Evolutionary conservation across 192 early-diverging fungal genomes (phyloP), one percentile per base, ranked within the genome.

Genomic region (Backusella tarrabulga): DNA sequence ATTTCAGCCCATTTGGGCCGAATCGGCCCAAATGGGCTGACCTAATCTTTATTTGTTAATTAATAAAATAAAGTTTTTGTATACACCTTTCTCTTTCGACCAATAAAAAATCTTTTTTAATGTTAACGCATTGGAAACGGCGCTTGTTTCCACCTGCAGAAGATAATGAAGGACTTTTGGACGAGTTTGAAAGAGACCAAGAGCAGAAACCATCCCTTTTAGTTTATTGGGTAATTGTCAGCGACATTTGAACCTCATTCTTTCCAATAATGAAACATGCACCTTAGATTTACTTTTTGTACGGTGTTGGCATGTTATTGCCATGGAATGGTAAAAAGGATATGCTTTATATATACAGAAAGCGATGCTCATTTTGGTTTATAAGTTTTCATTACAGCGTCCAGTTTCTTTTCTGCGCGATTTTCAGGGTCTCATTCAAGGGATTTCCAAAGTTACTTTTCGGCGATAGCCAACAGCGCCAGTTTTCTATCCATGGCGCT

Each of bases 371-470:
- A 34, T 12, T 14, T 60, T 32, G 26, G 19, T 70, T 44, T 29
- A 36, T 15, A 29, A 89, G 85, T 91, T 46, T 93, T 93, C 67
- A 95, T 95, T 81, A 92, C 89, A 60, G 92, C 93, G 4, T 87
- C 91, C 1, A 90, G 88, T 71, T 95, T 91, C 80, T 95, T 92
- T 84, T 81, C 80, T 26, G 77, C 83, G 56, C 84, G 86, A 76
- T 92, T 95, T 79, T 73, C 77, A 34, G 90, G 88, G 36, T 54
- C 82, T 6, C 89, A 89, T 56, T 84, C 85, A 35, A 70, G 87
- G 35, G 89, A 87, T 35, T 95, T 93, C 81, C 92, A 92, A 73
- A 93, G 90, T 82, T 95, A 90, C 81, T 95, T 95, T 77, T 90
- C 89, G 4, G 83, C 87, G 14, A 81, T 77, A 6, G 92, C 88